These are phyloP conservation scores for Stevia rebaudiana DNA, from an alignment of 140 eudicot genomes.

Conservation along the genomic window DNA sequence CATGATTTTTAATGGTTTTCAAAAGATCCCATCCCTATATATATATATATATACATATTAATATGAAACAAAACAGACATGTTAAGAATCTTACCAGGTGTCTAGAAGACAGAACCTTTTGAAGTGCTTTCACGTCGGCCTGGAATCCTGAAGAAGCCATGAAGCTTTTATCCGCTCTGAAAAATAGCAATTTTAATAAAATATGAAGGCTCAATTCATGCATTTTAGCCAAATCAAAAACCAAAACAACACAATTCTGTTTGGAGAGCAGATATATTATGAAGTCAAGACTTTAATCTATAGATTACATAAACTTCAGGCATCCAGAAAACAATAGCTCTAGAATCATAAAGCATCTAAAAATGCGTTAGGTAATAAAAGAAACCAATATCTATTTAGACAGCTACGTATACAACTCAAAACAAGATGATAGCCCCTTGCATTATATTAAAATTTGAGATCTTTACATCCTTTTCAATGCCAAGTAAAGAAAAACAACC, in stretches of 20 bases:
- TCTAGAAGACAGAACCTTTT: conserved; percentile 82
- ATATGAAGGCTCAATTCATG: not conserved
- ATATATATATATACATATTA: too few species aligned
- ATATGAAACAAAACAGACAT: too few species aligned
- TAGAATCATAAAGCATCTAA: not conserved
- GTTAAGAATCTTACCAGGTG: conserved; percentile 63
- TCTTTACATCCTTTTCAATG: not conserved
- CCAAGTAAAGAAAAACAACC: not conserved
- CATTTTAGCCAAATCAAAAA: conserved; percentile 4
- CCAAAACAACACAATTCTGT: not conserved
- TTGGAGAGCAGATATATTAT: not conserved
- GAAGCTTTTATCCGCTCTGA: conserved; percentile 88
- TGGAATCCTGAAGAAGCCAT: conserved; percentile 99
- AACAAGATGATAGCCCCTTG: not conserved
- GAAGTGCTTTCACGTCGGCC: conserved; percentile 95
- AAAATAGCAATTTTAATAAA: conserved; percentile 13
- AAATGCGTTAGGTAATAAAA: not conserved
- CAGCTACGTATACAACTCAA: not conserved
- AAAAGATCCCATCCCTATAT: too few species aligned
- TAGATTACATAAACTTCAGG: conserved; percentile 8
- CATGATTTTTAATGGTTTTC: too few species aligned
- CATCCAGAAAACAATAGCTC: not conserved
- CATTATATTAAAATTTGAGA: not conserved
- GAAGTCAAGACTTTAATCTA: not conserved
- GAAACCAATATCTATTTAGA: not conserved